Base-by-base conservation (phyloP, 345 rosid genomes). In the Excoecaria cochinchinensis region DNA sequence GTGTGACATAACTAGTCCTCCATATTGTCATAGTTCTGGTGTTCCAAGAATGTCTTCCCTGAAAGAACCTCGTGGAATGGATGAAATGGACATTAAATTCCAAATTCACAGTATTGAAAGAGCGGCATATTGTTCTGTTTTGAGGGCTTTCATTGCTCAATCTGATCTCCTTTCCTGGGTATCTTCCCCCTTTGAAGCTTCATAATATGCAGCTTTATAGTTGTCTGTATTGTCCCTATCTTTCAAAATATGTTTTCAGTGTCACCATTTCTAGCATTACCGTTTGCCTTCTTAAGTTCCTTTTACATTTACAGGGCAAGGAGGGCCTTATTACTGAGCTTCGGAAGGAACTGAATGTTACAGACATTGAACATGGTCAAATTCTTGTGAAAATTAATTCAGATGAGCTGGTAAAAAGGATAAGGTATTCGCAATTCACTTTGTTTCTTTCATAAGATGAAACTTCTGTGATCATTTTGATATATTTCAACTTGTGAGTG, bases 121-220 rank as follows among this genome's bases (percentile, higher is more conserved):
- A 70, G 81, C 74, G 58, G 83, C 83, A 38, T 83, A 83, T 17
- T 8, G 71, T 65, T 71, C 72, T 77, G 81, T 79, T 60, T 79
- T 79, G 72, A 71, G 78, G 74, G 79, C 85, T 67, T 77, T 83
- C 73, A 74, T 74, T 22, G 83, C 81, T 63, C 83, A 83, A 77
- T 79, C 83, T 9, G 83, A 83, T 72, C 77, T 74, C 12, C 81
- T 83, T 52, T 77, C 85, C n/a, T 79, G 85, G 83, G 85, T 83
- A 79, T 64, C 46, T 53, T 60, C 5, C 6, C 14, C 36, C 56
- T 19, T 36, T 36, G 17, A n/a, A 22, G 22, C 60, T 53, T 8
- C 38, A 56, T 51, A 39, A 53, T 24, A 70, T 4, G 7, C 13
- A 67, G 39, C 31, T 14, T 25, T 72, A 22, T 75, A 68, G 61